Evolutionary conservation across 2,329 filamentous ascomycete species (phyloP), one percentile per base, ranked within the genome.

Genomic region (Westerdykella sp.): DNA sequence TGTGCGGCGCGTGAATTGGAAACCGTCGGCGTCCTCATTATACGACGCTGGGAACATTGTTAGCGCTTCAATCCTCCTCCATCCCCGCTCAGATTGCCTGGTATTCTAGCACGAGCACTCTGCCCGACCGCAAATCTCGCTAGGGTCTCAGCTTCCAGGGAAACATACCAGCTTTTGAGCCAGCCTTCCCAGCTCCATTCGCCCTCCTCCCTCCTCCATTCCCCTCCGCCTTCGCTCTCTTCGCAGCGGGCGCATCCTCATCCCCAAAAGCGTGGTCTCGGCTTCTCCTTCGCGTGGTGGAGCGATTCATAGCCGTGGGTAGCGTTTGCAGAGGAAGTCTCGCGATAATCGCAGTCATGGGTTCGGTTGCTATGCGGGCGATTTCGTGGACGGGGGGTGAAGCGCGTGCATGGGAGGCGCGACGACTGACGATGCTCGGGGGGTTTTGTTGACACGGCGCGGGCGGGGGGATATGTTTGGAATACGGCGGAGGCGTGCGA

Each of bases 1-100:
- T 4, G 59, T 63, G 38, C 63, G 59, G 41, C 72, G 70, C 45
- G 69, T 66, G 46, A 75, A 76, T 34, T 67, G 61, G 51, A 76
- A 76, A 23, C 65, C 73, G 43, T 73, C 73, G 42, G 70, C 71
- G 28, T 71, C 60, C 53, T 74, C 70, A 15, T 70, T 67, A 47
- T 72, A 72, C 40, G 69, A 72, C 40, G 69, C 70, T 59, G 65
- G 62, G 13, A 6, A 22, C 32, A 25, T 21, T 39, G 48, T 56
- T 34, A 58, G 51, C 41, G 18, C 15, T 15, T 45, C 34, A 16
- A 34, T 6, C 32, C 48, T 45, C 30, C 39, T 34, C 15, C 32
- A 40, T 40, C 15, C 39, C 37, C 31, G 13, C 32, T 42, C 21
- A 38, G 41, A 37, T 39, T 36, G 13, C 34, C 14, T 25, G 23